Percentiles rank a stretch among this genome's conserved stretches.
phyloP scores from a whole-genome alignment of 2,329 filamentous ascomycete genomes.

The Epichloe coenophiala region DNA sequence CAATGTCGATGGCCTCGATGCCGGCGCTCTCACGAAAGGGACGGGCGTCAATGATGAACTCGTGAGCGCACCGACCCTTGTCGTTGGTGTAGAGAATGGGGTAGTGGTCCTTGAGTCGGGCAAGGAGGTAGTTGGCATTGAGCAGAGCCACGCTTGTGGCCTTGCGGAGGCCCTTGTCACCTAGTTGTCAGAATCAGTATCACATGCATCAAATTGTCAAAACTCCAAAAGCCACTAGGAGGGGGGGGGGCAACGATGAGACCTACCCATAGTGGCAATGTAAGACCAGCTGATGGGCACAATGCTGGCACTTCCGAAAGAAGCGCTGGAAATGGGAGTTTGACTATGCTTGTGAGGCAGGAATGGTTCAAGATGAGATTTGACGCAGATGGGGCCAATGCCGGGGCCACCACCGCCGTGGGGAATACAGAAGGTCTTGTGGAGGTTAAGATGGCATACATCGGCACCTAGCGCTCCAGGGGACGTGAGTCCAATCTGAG shows the following conservation, averaged over 20 bases:
- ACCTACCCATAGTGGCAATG: conserved; percentile 78
- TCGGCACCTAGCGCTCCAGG: conserved; percentile 92
- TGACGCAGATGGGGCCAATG: conserved; percentile 87
- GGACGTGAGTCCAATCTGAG: conserved; percentile 88
- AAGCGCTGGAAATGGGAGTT: conserved; percentile 64
- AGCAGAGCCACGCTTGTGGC: conserved; percentile 88
- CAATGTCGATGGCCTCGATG: conserved; percentile 85
- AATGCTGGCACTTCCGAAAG: conserved; percentile 81
- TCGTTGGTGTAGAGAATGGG: conserved; percentile 87
- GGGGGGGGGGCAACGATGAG: not conserved
- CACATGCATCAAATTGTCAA: not conserved
- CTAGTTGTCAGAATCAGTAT: conserved; percentile 3
- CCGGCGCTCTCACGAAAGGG: conserved; percentile 72
- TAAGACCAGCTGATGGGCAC: conserved; percentile 92
- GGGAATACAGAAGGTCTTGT: conserved; percentile 98
- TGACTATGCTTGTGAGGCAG: conserved; percentile 29
- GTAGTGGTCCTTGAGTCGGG: conserved; percentile 74
- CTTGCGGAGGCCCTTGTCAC: conserved; percentile 58
- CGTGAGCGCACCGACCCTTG: conserved; percentile 80
- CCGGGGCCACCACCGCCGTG: conserved; percentile 91
- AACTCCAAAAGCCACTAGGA: not conserved
- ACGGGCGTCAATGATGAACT: conserved; percentile 88
- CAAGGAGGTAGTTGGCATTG: conserved; percentile 93
- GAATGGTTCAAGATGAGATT: conserved; percentile 62
- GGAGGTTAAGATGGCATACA: conserved; percentile 91